Evolutionary conservation across 345 rosid genomes (phyloP), one percentile per base, ranked within the genome.

Genomic region (Lepidium africanum): DNA sequence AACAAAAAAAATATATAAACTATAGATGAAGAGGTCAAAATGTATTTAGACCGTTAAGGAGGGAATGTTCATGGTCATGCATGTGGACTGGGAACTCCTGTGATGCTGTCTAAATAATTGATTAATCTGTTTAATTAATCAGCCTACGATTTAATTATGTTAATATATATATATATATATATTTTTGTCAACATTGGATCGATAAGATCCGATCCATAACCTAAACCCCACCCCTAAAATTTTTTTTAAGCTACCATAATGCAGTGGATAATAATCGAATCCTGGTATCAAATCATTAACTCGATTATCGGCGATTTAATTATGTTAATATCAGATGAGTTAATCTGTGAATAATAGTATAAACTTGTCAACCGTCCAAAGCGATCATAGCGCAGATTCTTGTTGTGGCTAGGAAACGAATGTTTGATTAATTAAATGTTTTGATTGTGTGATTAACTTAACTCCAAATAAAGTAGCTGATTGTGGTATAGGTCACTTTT

Each of bases 1-100:
- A 25, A 3, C 27, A 25, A 19, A 36, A 10, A 0, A 0, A n/a
- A n/a, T n/a, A n/a, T n/a, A n/a, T n/a, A 13, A 49, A 17, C 0
- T 19, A 41, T 42, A 21, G 9, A 7, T 14, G 57, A 71, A 23
- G 53, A 48, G 54, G 71, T 64, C 76, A 64, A 72, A n/a, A 58
- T 58, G 67, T 58, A 73, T 73, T 1, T 35, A 16, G 46, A 50
- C 76, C 46, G 53, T 58, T 40, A 65, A 73, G 8, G 37, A 19
- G 77, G 71, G 1, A 32, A 0, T 49, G 39, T 73, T 52, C 77
- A 17, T 57, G 67, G 13, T 58, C 71, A 65, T 65, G 76, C 52
- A 64, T 65, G 66, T 15, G 32, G 55, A 61, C 69, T 52, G 3
- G 47, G 30, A 59, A n/a, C 61, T 51, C 43, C 6, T 57, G 17